Percentiles rank a stretch among this genome's conserved stretches.
Conservation (phyloP, 176 grass and related monocot species). For the Oryza glumipatula region DNA sequence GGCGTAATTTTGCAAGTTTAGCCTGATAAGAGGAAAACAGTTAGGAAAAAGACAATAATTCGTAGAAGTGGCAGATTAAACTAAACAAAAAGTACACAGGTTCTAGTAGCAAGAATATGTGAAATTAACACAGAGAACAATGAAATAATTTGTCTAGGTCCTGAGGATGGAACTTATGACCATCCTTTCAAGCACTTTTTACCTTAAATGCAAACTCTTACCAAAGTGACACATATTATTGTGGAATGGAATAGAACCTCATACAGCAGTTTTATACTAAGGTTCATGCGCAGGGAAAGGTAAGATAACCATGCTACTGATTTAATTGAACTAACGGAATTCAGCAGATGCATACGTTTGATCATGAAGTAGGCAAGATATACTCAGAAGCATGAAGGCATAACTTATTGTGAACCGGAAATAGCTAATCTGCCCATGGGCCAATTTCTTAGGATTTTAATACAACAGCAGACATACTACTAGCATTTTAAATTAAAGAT, state of each 20-base stretch:
- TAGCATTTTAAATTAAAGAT: not conserved
- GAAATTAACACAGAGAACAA: not conserved
- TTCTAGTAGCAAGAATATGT: not conserved
- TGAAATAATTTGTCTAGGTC: not conserved
- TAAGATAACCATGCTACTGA: not conserved
- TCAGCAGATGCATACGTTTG: not conserved
- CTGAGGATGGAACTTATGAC: not conserved
- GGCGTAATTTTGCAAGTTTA: conserved; percentile 89
- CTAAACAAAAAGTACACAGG: not conserved
- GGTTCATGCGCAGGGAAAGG: not conserved
- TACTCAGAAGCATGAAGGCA: not conserved
- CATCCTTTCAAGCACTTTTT: not conserved
- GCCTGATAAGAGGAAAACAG: conserved; percentile 60
- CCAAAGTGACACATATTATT: not conserved
- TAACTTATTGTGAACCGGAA: conserved; percentile 5
- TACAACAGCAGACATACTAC: not conserved
- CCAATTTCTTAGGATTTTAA: not conserved
- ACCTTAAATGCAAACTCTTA: not conserved
- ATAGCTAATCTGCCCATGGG: conserved; percentile 5
- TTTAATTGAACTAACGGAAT: conserved; percentile 11
- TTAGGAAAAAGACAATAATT: not conserved
- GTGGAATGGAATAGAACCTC: not conserved
- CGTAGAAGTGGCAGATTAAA: not conserved
- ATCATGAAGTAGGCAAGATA: conserved; percentile 2
- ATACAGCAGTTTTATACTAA: not conserved